Conservation (phyloP, 2,329 filamentous ascomycete species). For the Penicillium sp. region DNA sequence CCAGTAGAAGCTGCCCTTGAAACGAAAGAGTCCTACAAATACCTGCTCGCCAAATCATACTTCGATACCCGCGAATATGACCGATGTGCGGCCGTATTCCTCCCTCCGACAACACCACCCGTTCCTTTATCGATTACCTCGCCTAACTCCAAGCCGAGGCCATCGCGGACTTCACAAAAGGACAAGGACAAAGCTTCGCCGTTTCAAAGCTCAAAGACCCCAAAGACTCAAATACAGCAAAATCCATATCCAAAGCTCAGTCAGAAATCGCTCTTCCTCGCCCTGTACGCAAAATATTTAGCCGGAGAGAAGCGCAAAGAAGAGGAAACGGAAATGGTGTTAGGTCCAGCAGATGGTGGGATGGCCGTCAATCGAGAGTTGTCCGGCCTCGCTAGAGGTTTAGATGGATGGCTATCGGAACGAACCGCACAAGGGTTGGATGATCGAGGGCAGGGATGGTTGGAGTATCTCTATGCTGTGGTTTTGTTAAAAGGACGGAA, state of each 20-base stretch:
- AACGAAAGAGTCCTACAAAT: slow-evolving; percentile 74
- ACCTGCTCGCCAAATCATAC: slow-evolving; percentile 86
- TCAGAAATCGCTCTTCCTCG: slow-evolving; percentile 88
- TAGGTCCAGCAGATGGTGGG: slow-evolving; percentile 87
- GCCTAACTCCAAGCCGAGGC: slow-evolving; percentile 40
- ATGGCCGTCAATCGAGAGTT: slow-evolving; percentile 84
- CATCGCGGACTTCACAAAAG: slow-evolving; percentile 49
- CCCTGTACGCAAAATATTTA: slow-evolving; percentile 87
- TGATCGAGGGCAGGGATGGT: slow-evolving; percentile 77
- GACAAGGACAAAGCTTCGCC: slow-evolving; percentile 60
- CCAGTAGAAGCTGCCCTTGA: slow-evolving; percentile 74
- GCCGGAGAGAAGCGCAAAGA: slow-evolving; percentile 95
- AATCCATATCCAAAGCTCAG: slow-evolving; percentile 60
- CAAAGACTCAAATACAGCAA: slow-evolving; percentile 34
- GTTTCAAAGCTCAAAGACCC: slow-evolving; percentile 39
- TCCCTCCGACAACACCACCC: slow-evolving; percentile 75
- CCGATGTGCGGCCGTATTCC: slow-evolving; percentile 83
- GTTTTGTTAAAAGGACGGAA: slow-evolving; percentile 89
- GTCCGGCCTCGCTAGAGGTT: slow-evolving; percentile 67
- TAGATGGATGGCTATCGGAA: slow-evolving; percentile 78
- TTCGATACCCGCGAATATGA: slow-evolving; percentile 96
- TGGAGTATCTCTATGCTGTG: slow-evolving; percentile 82
- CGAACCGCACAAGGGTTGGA: slow-evolving; percentile 61
- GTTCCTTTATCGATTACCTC: slow-evolving; percentile 54
- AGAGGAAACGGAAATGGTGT: slow-evolving; percentile 95